Evolutionary conservation across 352 stramenopile species (phyloP).

Genomic region (Phytophthora ohioensis): DNA sequence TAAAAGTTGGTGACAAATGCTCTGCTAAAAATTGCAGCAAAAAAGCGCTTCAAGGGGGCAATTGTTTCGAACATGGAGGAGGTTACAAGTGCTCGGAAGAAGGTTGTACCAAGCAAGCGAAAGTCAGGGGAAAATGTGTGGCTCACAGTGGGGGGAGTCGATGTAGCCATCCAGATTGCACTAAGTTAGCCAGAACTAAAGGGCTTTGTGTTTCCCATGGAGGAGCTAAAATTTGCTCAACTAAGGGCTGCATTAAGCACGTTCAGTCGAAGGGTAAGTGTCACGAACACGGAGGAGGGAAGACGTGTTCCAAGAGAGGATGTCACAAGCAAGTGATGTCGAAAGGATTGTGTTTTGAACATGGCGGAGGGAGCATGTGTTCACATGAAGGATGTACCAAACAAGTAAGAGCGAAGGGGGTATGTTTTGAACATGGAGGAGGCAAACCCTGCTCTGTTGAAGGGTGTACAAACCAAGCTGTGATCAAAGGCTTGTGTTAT

Average conservation of each 20-base stretch:
- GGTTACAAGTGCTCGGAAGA: slow-evolving; percentile 40
- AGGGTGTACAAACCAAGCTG: slow-evolving; percentile 1
- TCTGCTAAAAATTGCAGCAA: slow-evolving; percentile 10
- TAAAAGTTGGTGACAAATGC: slow-evolving; percentile 13
- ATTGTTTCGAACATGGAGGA: slow-evolving; percentile 44
- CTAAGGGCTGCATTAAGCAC: slow-evolving; percentile 59
- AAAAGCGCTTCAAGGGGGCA: slow-evolving; percentile 19
- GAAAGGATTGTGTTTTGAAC: slow-evolving; percentile 59
- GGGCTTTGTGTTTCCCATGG: slow-evolving; percentile 77
- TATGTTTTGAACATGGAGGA: slow-evolving; percentile 7
- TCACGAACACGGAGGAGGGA: slow-evolving; percentile 69
- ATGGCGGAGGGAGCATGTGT: slow-evolving; percentile 65
- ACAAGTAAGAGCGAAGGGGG: slow-evolving; percentile 37
- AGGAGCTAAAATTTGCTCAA: slow-evolving; percentile 67
- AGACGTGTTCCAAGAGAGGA: slow-evolving; percentile 63
- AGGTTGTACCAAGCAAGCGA: slow-evolving; percentile 41
- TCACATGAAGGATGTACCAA: slow-evolving; percentile 60
- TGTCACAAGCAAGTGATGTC: slow-evolving; percentile 67
- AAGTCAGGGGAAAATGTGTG: slow-evolving; percentile 40
- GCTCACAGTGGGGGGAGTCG: slow-evolving; percentile 33
- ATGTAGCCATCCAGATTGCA: slow-evolving; percentile 38
- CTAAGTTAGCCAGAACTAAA: slow-evolving; percentile 25
- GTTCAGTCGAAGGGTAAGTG: slow-evolving; percentile 65
- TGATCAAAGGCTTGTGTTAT: slow-evolving; percentile 4
- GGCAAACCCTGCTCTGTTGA: slow-evolving; percentile 6